These are phyloP conservation scores for Furcasterigmium sp. DNA, from an alignment of 2,329 filamentous ascomycete genomes.

Conservation along the genomic window DNA sequence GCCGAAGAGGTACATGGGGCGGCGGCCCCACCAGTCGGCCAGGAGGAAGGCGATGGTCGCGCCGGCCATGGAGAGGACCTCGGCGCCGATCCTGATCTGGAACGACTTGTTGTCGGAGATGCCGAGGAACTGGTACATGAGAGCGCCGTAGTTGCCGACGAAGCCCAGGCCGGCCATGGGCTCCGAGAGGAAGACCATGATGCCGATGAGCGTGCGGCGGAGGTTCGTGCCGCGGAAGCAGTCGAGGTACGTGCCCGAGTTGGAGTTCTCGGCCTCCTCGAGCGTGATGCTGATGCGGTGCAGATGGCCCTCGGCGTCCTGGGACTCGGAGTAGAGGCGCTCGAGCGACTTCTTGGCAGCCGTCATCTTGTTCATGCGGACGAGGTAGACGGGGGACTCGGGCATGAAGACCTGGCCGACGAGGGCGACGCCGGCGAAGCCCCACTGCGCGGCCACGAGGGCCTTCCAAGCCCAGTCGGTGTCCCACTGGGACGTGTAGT, in stretches of 20 bases:
- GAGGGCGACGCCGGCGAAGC: slow-evolving; percentile 27
- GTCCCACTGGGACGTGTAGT: slow-evolving; percentile 27
- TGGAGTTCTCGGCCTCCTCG: slow-evolving; percentile 12
- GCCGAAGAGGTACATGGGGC: slow-evolving; percentile 20
- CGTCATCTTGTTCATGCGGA: slow-evolving; percentile 25
- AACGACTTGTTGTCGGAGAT: slow-evolving; percentile 20
- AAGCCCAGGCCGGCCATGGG: slow-evolving; percentile 14
- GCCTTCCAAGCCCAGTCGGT: slow-evolving; percentile 35
- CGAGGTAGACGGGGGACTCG: slow-evolving; percentile 34
- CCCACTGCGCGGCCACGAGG: slow-evolving; percentile 33
- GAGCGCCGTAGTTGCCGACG: slow-evolving; percentile 12
- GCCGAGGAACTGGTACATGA: slow-evolving; percentile 20
- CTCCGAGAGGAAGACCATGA: slow-evolving; percentile 13
- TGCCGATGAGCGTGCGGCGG: slow-evolving; percentile 35
- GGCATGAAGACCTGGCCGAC: slow-evolving; percentile 28
- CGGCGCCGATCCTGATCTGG: slow-evolving; percentile 20
- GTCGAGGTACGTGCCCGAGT: slow-evolving; percentile 28
- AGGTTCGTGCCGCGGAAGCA: slow-evolving; percentile 40
- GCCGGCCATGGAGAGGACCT: slow-evolving; percentile 21
- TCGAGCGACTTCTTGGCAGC: slow-evolving; percentile 25
- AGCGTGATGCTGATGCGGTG: slow-evolving; percentile 14
- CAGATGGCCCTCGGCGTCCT: slow-evolving; percentile 12
- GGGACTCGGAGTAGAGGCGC: slow-evolving; percentile 21
- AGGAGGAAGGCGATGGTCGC: slow-evolving; percentile 20
- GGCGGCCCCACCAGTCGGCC: slow-evolving; percentile 19